Percentiles rank a stretch among this genome's conserved stretches.
Evolutionary conservation across 164 flowering plant species (phyloP).

Genomic region (Berberis thunbergii): DNA sequence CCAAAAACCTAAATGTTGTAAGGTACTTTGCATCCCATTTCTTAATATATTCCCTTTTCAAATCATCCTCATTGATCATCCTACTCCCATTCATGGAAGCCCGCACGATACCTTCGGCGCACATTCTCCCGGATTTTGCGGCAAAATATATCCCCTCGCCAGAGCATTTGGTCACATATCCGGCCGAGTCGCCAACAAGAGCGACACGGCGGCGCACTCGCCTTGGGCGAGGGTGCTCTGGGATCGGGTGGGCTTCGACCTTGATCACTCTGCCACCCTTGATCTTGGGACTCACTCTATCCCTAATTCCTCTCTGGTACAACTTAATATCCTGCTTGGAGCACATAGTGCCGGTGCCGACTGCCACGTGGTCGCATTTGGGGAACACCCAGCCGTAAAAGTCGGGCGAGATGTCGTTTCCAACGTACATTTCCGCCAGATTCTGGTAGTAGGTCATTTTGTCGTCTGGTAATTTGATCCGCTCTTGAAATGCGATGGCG

Average conservation of each 20-base stretch:
- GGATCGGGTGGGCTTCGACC: slow-evolving; percentile 89
- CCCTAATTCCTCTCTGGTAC: slow-evolving; percentile 45
- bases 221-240: slow-evolving; percentile 65
- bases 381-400: slow-evolving; percentile 78
- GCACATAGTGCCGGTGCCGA: slow-evolving; percentile 73
- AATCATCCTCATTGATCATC: slow-evolving; percentile 52
- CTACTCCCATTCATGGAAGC: slow-evolving; percentile 57
- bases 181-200: slow-evolving; percentile 74
- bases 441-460: slow-evolving; percentile 54
- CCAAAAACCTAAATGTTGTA: slow-evolving; percentile 50
- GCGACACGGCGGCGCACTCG: slow-evolving; percentile 63
- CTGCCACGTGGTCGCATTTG: slow-evolving; percentile 82
- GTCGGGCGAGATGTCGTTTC: slow-evolving; percentile 61
- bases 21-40: slow-evolving; percentile 54
- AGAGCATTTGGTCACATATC: slow-evolving; percentile 78
- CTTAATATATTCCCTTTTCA: slow-evolving; percentile 52
- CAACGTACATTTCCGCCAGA: slow-evolving; percentile 69
- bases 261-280: slow-evolving; percentile 65
- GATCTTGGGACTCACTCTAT: slow-evolving; percentile 48
- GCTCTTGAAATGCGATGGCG: slow-evolving; percentile 81
- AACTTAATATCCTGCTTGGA: slow-evolving; percentile 53
- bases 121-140: slow-evolving; percentile 69
- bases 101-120: slow-evolving; percentile 64
- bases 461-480: slow-evolving; percentile 52
- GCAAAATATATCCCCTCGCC: slow-evolving; percentile 86